Base-by-base conservation (phyloP, 768 basidiomycete species). In the Lactifluus echinatus region DNA sequence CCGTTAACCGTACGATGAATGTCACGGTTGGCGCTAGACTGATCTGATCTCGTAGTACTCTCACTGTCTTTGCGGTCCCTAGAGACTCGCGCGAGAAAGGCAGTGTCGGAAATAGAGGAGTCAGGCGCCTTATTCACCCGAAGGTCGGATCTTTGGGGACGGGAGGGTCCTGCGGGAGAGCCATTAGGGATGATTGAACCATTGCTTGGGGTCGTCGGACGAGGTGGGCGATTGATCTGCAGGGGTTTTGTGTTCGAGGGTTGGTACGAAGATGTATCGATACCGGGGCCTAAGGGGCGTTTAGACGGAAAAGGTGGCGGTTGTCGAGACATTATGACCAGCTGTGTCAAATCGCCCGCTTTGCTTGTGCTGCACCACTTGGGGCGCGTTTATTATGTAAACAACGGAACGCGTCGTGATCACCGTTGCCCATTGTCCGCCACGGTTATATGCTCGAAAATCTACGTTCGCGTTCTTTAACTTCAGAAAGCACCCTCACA, bases 171-270 rank as follows among this genome's bases (percentile, higher is more conserved):
- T 37, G 45, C 49, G 21, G 63, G 56, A 28, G 63, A 63, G 34
- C 56, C 50, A 14, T 43, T 50, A 37, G 56, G 53, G 47, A 56
- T 33, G 17, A 53, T 45, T 12, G 63, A 59, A 34, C 19, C 52
- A 43, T 59, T 62, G 54, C 53, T 63, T n/a, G 63, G 62, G n/a
- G 62, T 63, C 15, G 59, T 54, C 33, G 61, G 62, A 15, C 62
- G 51, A 17, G 60, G 51, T 21, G 55, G 52, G 15, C 63, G 52
- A 28, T 62, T 62, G 23, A 63, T 62, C 53, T 62, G 63, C 23
- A 63, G 43, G 28, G 63, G 63, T 14, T 39, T 48, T n/a, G 53
- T 62, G 26, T 43, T 26, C 10, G 62, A 28, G 46, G 57, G 29
- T 19, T 52, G 34, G 31, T 47, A 45, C n/a, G 42, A 26, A 17